Evolutionary conservation across 2,329 filamentous ascomycete genomes (phyloP).

Genomic region (Coniochaeta ligniaria): DNA sequence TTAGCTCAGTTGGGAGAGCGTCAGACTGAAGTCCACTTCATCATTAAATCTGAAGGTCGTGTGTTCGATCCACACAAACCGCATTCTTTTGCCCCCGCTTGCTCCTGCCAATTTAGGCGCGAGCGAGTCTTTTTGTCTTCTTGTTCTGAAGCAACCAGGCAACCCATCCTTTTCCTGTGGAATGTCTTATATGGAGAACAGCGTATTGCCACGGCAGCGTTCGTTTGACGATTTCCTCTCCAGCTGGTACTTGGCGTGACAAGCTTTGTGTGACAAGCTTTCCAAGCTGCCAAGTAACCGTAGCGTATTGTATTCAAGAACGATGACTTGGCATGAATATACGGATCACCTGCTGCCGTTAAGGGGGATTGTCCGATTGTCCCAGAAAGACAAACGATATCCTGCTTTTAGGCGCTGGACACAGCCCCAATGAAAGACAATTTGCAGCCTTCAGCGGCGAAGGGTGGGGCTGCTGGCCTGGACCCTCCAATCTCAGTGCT

Average conservation of each 20-base stretch:
- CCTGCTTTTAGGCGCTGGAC: neutral
- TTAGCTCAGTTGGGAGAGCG: constrained; percentile 20
- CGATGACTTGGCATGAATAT: neutral
- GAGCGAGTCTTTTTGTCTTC: neutral
- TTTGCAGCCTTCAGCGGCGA: neutral
- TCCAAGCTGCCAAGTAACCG: too few relatives aligned
- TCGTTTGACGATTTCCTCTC: too few relatives aligned
- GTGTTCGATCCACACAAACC: constrained; percentile 17
- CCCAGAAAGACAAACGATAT: neutral
- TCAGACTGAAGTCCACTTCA: constrained; percentile 14
- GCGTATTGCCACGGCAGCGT: too few relatives aligned
- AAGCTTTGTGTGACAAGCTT: too few relatives aligned
- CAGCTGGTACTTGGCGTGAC: too few relatives aligned
- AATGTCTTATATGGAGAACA: neutral
- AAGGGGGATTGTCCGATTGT: neutral
- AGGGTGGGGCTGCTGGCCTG: neutral
- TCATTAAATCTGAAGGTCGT: constrained; percentile 15
- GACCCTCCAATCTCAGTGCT: neutral
- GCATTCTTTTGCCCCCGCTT: constrained; percentile 2
- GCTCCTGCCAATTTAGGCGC: neutral
- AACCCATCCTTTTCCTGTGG: too few relatives aligned
- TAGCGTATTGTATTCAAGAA: too few relatives aligned
- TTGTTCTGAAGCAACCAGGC: too few relatives aligned
- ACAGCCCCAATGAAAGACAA: neutral
- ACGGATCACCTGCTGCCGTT: neutral